These are phyloP conservation scores for Xylariaceae sp. DNA, from an alignment of 2,329 filamentous ascomycete species.

Conservation along the genomic window DNA sequence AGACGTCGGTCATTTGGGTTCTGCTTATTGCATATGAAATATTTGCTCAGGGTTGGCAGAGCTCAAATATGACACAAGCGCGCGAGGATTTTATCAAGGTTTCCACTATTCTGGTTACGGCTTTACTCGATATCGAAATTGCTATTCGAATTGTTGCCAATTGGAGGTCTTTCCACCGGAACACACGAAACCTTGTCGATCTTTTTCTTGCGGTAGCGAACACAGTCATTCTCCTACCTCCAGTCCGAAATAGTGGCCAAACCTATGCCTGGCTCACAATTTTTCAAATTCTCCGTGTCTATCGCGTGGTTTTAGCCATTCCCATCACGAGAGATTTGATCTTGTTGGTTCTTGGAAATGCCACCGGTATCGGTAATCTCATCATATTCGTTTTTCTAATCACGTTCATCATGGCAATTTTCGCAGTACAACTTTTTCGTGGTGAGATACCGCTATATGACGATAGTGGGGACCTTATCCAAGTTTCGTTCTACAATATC, in stretches of 20 bases:
- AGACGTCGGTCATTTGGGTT: conserved; percentile 80
- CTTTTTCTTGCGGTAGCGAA: conserved; percentile 81
- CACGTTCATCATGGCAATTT: conserved; percentile 91
- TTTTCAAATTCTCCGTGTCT: conserved; percentile 92
- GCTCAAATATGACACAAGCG: conserved; percentile 71
- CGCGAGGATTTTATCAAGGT: conserved; percentile 71
- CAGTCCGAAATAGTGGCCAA: conserved; percentile 73
- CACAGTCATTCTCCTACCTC: conserved; percentile 82
- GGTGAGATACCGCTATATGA: conserved; percentile 78
- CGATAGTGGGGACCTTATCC: conserved; percentile 64
- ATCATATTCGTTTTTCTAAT: conserved; percentile 97
- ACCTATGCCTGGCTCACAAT: conserved; percentile 87
- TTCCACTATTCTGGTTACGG: conserved; percentile 77
- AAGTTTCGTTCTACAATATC: conserved; percentile 84
- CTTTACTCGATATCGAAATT: conserved; percentile 83
- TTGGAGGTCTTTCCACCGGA: conserved; percentile 80
- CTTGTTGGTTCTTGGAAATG: conserved; percentile 86
- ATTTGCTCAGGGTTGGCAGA: conserved; percentile 79
- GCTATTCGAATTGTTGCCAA: conserved; percentile 77
- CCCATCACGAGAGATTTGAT: conserved; percentile 88
- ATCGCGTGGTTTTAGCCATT: conserved; percentile 89
- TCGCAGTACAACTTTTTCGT: conserved; percentile 91
- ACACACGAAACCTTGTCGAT: conserved; percentile 80
- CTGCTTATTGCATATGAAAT: conserved; percentile 79
- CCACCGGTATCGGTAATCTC: conserved; percentile 88